Evolutionary conservation across 139 green algal species (phyloP).

Genomic region (Deuterostichococcus epilithicus): DNA sequence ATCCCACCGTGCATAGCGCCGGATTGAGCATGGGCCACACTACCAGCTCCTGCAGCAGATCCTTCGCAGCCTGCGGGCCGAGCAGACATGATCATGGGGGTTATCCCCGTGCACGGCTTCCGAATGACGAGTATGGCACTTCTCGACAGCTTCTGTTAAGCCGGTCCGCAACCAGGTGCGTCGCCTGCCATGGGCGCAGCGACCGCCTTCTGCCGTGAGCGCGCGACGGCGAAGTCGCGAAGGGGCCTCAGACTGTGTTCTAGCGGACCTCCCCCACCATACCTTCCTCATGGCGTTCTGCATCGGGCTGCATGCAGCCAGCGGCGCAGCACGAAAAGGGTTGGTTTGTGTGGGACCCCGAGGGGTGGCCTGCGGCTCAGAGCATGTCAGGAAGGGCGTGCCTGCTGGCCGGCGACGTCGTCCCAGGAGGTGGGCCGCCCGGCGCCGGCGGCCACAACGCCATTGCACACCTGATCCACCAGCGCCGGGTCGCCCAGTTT

Average conservation of each 20-base stretch:
- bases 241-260: not conserved
- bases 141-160: not conserved
- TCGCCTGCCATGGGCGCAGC: conserved; percentile 19
- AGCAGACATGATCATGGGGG: not conserved
- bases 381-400: too few species aligned
- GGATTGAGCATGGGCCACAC: conserved; percentile 97
- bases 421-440: conserved; percentile 43
- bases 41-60: conserved; percentile 89
- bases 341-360: too few species aligned
- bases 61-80: conserved; percentile 71
- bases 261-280: not conserved
- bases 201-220: not conserved
- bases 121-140: too few species aligned
- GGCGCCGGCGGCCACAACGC: conserved; percentile 54
- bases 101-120: not conserved
- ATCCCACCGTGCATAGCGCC: conserved; percentile 70
- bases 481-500: conserved; percentile 53
- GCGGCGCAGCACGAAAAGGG: too few species aligned
- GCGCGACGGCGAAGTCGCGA: not conserved
- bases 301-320: conserved; percentile 1
- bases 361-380: too few species aligned
- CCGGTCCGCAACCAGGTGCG: not conserved
- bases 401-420: conserved; percentile 59
- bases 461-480: conserved; percentile 70
- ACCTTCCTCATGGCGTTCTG: not conserved